A percentile compares a stretch with the other conserved stretches of the same genome.
These are phyloP conservation scores for Knoxia roxburghii DNA, from an alignment of 257 asterid species.

Conservation along the genomic window DNA sequence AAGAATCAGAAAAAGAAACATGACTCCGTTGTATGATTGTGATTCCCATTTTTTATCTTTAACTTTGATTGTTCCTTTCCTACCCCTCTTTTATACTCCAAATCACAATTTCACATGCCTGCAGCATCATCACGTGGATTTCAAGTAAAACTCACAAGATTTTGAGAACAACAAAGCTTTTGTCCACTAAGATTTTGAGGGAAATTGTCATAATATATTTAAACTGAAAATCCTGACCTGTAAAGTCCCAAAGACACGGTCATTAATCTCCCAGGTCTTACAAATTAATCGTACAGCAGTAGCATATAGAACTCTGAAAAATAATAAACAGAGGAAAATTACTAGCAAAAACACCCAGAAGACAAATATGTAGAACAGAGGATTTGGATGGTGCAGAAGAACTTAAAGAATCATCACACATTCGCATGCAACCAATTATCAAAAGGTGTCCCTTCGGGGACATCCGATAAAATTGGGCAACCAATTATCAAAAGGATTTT, in stretches of 20 bases:
- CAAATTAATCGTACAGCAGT: conserved; percentile 83
- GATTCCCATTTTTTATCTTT: background rate
- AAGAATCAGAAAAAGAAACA: too few species aligned
- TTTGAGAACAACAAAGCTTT: too few species aligned
- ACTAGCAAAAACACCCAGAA: background rate
- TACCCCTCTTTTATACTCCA: background rate
- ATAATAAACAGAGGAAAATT: conserved; percentile 11
- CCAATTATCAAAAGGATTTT: background rate
- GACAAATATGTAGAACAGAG: background rate
- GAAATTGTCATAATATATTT: background rate
- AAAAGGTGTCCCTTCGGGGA: background rate
- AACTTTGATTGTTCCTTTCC: background rate
- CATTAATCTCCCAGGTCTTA: conserved; percentile 94
- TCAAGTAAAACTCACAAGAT: background rate
- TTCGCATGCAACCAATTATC: background rate
- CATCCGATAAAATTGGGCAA: too few species aligned
- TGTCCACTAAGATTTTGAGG: too few species aligned
- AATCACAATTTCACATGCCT: too few species aligned
- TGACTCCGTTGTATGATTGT: too few species aligned
- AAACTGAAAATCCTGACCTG: conserved; percentile 49
- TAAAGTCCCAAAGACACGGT: conserved; percentile 80
- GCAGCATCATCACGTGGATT: background rate
- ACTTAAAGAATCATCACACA: conserved; percentile 4
- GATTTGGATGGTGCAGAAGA: background rate
- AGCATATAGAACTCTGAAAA: conserved; percentile 61